Percentiles rank a stretch among this genome's conserved stretches.
Evolutionary conservation across 768 basidiomycete species (phyloP).

Genomic region (Naganishia vishniacii): DNA sequence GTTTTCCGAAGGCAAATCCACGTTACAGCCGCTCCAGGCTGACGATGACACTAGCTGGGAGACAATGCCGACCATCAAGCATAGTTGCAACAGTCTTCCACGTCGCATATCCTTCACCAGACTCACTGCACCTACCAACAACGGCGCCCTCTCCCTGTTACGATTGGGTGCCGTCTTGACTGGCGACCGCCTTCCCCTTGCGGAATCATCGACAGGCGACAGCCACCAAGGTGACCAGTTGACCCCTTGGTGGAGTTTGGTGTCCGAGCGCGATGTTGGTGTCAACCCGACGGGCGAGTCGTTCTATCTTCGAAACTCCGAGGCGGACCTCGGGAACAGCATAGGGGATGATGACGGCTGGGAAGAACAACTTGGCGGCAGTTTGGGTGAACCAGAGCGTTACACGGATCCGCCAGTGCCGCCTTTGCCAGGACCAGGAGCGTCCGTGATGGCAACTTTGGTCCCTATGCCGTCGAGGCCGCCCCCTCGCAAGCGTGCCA

Average conservation of each 20-base stretch:
- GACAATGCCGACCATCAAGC: neutral
- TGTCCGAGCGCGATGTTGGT: slow-evolving; percentile 18
- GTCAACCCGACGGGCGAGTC: slow-evolving; percentile 16
- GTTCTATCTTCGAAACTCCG: neutral
- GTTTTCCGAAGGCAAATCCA: neutral
- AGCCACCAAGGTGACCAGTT: too few relatives aligned
- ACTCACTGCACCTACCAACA: slow-evolving; percentile 4
- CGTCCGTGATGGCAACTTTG: neutral
- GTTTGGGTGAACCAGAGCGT: too few relatives aligned
- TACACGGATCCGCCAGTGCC: too few relatives aligned
- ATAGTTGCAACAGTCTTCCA: neutral
- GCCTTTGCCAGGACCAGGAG: neutral
- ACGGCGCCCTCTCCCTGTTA: slow-evolving; percentile 4
- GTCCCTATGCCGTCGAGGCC: neutral
- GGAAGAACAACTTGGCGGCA: too few relatives aligned
- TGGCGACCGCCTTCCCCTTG: neutral
- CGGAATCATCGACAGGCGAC: neutral
- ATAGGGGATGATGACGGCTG: too few relatives aligned
- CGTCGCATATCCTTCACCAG: slow-evolving; percentile 7
- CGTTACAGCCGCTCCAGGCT: neutral
- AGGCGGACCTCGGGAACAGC: too few relatives aligned
- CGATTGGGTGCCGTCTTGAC: slow-evolving; percentile 14
- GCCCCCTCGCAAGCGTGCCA: slow-evolving; percentile 2
- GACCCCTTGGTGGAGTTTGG: slow-evolving; percentile 8
- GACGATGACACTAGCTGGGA: neutral